phyloP scores from a whole-genome alignment of 148 eudicot species.

The Arbutus unedo region DNA sequence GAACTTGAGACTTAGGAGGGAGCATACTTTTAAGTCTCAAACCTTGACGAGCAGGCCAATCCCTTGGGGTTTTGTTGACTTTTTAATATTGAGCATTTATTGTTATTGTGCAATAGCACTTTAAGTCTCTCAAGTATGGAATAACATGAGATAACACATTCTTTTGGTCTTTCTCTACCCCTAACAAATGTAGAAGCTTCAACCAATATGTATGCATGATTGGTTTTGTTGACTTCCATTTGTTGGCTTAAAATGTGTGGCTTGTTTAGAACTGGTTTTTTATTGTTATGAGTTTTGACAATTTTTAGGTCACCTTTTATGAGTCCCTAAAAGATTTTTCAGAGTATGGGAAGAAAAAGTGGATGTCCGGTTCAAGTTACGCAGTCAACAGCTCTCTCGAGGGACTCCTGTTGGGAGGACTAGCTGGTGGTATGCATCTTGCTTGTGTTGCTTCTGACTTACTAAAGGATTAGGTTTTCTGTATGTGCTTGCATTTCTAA shows the following conservation, averaged over 20 bases:
- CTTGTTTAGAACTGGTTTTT: neutral
- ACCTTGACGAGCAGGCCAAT: no score
- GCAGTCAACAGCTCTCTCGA: slow-evolving; percentile 56
- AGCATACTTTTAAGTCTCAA: no score
- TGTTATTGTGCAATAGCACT: neutral
- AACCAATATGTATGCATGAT: neutral
- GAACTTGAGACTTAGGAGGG: no score
- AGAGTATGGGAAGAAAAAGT: slow-evolving; percentile 60
- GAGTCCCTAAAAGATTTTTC: slow-evolving; percentile 67
- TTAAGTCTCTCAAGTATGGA: neutral
- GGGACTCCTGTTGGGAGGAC: slow-evolving; percentile 82
- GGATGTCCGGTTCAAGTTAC: slow-evolving; percentile 44
- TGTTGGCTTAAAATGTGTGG: neutral
- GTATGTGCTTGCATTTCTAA: neutral
- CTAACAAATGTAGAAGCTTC: neutral
- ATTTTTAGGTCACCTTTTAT: slow-evolving; percentile 66
- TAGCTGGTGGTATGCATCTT: slow-evolving; percentile 67
- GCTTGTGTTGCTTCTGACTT: slow-evolving; percentile 2
- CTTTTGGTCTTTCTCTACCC: neutral
- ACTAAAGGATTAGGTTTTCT: slow-evolving; percentile 58
- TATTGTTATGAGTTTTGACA: neutral
- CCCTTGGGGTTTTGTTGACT: neutral
- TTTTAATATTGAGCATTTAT: neutral
- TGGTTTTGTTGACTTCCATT: slow-evolving; percentile 10
- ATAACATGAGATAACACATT: neutral